Conservation (phyloP, 768 basidiomycete species). For the Candolleomyces efflorescens region DNA sequence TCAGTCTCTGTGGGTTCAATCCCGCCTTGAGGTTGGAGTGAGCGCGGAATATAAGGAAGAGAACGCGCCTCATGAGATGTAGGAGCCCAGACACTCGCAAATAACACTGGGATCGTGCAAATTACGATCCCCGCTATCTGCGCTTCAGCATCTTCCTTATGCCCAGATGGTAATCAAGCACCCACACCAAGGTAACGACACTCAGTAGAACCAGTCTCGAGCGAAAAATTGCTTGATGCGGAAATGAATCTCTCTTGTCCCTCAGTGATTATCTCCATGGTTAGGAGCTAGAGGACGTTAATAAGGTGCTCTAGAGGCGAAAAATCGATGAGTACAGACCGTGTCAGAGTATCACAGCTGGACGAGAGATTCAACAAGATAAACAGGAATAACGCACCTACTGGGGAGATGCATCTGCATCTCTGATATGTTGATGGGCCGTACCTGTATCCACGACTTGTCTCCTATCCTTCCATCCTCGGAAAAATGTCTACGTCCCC, state of each 20-base stretch:
- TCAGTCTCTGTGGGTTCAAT: no score
- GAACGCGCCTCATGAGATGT: no score
- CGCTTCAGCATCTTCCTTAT: not conserved
- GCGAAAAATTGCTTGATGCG: not conserved
- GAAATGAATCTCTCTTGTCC: not conserved
- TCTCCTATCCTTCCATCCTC: constrained; percentile 3
- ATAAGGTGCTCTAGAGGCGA: no score
- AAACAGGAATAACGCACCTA: not conserved
- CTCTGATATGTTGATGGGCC: not conserved
- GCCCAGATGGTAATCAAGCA: constrained; percentile 1
- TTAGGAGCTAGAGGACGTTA: not conserved
- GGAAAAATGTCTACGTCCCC: not conserved
- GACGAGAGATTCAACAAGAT: not conserved
- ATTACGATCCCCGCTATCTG: not conserved
- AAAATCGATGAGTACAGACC: no score
- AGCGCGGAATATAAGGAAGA: no score
- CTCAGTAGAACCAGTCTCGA: not conserved
- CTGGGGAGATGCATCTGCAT: not conserved
- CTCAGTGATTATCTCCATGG: not conserved
- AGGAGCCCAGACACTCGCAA: no score
- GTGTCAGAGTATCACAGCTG: no score
- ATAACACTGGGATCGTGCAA: not conserved
- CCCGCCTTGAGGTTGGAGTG: no score
- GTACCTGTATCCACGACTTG: constrained; percentile 2
- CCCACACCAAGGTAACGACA: constrained; percentile 4